phyloP scores from a whole-genome alignment of 73 alveolate species.

The Uronychia setigera region DNA sequence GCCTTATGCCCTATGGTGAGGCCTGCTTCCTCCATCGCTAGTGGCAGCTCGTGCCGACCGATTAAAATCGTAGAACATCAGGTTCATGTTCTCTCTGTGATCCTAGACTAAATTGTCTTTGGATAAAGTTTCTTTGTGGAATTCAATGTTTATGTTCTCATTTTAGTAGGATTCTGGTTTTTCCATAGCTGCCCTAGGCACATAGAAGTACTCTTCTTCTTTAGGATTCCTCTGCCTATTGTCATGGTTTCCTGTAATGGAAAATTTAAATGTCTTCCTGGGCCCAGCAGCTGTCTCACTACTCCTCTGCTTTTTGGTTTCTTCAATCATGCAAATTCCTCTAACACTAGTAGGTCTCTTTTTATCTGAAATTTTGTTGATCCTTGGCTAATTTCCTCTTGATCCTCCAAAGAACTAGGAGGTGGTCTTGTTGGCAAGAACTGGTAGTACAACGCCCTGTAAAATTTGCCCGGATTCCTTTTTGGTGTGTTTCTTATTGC shows the following conservation, averaged over 20 bases:
- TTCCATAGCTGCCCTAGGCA: not conserved
- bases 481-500: not conserved
- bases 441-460: not conserved
- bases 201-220: not conserved
- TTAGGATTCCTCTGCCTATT: not conserved
- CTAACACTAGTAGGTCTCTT: not conserved
- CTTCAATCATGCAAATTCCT: not conserved
- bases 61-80: slow-evolving; percentile 8
- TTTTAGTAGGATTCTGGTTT: not conserved
- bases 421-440: not conserved
- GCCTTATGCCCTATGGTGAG: not conserved
- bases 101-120: not conserved
- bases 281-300: not conserved
- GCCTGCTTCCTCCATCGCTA: not conserved
- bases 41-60: not conserved
- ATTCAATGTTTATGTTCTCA: not conserved
- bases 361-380: not conserved
- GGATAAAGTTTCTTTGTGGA: not conserved
- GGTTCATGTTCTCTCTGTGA: not conserved
- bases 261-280: not conserved
- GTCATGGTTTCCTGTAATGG: not conserved
- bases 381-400: not conserved
- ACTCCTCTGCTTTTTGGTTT: not conserved
- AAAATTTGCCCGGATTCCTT: not conserved
- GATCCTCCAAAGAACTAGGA: not conserved